A percentile compares a stretch with the other conserved stretches of the same genome.
Conservation (phyloP, 78 protist genomes). For the Guillardia theta region DNA sequence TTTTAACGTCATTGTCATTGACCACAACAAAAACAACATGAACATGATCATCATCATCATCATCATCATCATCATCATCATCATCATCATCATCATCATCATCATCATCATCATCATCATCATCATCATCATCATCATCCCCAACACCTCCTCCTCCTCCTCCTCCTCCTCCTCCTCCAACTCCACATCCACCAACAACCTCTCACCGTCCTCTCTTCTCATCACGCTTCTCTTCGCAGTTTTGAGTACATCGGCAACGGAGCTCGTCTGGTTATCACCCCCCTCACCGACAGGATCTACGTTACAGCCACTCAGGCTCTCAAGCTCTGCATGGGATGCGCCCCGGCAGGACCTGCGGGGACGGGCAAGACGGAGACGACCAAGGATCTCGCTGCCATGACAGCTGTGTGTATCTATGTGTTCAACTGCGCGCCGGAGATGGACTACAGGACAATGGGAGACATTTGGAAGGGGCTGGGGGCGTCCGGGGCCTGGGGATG, state of each 20-base stretch:
- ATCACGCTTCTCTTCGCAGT: too few species aligned
- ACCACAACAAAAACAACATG: too few species aligned
- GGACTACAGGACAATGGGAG: slow-evolving; percentile 54
- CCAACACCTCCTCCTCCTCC: too few species aligned
- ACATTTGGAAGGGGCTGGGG: slow-evolving; percentile 59
- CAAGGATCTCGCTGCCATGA: slow-evolving; percentile 52
- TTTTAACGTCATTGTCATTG: too few species aligned
- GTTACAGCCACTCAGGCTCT: slow-evolving; percentile 58
- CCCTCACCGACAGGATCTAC: slow-evolving; percentile 59
- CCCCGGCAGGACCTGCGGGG: slow-evolving; percentile 81
- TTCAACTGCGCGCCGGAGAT: slow-evolving; percentile 48
- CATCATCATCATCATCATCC: too few species aligned
- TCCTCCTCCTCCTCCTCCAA: too few species aligned
- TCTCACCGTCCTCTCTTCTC: too few species aligned
- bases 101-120: too few species aligned
- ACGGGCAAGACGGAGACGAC: slow-evolving; percentile 82
- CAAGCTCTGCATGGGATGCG: slow-evolving; percentile 61
- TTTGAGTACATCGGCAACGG: slow-evolving; percentile 64
- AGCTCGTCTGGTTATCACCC: slow-evolving; percentile 61
- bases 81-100: too few species aligned
- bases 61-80: too few species aligned
- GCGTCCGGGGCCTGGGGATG: slow-evolving; percentile 60
- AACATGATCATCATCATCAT: too few species aligned
- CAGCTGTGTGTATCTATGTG: slow-evolving; percentile 45
- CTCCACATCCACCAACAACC: too few species aligned